Evolutionary conservation across 495 filamentous ascomycete genomes (phyloP), one percentile per base, ranked within the genome.

Genomic region (Aspergillus ostianus): DNA sequence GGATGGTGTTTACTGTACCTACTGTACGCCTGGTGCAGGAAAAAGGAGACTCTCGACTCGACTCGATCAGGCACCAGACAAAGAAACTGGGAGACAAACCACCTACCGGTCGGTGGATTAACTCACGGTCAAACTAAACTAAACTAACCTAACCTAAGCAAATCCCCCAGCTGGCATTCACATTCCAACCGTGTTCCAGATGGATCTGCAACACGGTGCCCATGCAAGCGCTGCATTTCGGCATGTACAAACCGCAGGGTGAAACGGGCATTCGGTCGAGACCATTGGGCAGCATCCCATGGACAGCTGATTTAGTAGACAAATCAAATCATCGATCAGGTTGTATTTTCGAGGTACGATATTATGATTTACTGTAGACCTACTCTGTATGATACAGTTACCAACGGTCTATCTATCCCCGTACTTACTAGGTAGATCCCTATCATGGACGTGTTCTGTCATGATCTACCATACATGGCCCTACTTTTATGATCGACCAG

Each of bases 401-500:
- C 29, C 29, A 32, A 32, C 29, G 29, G 29, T 10, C 8, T 32
- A 32, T 6, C 29, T 10, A 32, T 10, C 23, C 23, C 23, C 2
- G 23, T 26, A 26, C 23, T 26, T 2, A 26, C 23, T 26, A 26
- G n/a, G n/a, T n/a, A 26, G 23, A 26, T 26, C 4, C 23, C 23
- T 26, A 26, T 26, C 23, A 26, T 32, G 8, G 30, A 32, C 30
- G 29, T 30, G 32, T 36, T 13, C 27, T 19, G n/a, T 48, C 19
- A 50, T 49, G 51, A 49, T 54, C 57, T n/a, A 46, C 41, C 53
- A 18, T 47, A 48, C 20, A 26, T 49, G 45, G 44, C 30, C 21
- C 17, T n/a, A n/a, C 21, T 7, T n/a, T 29, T 12, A 29, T 27
- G 50, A 52, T 27, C 20, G 36, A 41, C 36, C 36, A 41, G 36